Percentiles rank a stretch among this genome's conserved stretches.
phyloP scores from a whole-genome alignment of 176 grass and related monocot genomes.

The Oryza meyeriana region DNA sequence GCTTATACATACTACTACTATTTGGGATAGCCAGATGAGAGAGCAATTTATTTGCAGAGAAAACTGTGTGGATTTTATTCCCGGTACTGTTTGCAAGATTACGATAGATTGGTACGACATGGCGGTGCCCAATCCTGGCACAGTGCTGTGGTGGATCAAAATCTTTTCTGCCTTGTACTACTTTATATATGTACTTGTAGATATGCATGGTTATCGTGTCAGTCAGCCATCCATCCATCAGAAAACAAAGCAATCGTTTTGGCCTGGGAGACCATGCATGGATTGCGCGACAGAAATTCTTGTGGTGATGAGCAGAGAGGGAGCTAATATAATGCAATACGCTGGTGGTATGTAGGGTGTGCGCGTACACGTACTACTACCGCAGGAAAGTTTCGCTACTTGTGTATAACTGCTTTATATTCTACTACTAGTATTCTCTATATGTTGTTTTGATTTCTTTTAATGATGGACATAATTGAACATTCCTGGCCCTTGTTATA shows the following conservation, averaged over 20 bases:
- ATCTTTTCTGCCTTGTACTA: neutral
- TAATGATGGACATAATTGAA: no score
- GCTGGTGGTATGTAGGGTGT: no score
- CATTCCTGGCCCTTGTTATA: no score
- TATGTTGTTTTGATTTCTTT: no score
- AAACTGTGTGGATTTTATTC: slow-evolving; percentile 10
- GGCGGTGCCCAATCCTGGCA: slow-evolving; percentile 13
- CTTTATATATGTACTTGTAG: neutral
- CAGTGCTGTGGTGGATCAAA: neutral
- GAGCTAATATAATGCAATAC: no score
- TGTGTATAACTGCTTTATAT: no score
- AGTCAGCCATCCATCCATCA: neutral
- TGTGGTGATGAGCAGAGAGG: neutral
- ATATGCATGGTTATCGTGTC: neutral
- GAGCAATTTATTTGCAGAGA: neutral
- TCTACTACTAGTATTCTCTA: no score
- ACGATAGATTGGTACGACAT: slow-evolving; percentile 30
- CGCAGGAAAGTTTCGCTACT: no score
- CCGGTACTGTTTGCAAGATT: slow-evolving; percentile 11
- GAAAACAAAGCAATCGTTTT: neutral
- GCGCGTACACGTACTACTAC: no score
- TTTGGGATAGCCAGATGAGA: no score
- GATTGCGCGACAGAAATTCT: neutral
- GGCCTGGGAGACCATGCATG: neutral
- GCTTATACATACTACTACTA: neutral